phyloP scores from a whole-genome alignment of 2,329 filamentous ascomycete genomes.

The Neodidymelliopsis sp. region DNA sequence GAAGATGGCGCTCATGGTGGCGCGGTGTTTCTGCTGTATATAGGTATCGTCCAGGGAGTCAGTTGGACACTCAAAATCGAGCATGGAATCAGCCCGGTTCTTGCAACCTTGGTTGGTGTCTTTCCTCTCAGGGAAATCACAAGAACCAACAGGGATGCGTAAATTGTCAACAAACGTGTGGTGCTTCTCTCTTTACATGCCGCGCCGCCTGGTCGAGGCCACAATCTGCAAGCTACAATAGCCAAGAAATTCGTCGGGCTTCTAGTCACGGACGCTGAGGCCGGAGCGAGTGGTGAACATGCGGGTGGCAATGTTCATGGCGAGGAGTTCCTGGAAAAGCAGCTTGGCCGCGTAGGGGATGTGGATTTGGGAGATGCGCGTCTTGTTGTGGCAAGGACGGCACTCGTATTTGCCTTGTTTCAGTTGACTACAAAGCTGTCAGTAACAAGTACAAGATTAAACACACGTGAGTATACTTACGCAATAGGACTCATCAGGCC shows the following conservation, averaged over 20 bases:
- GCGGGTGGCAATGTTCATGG: slow-evolving; percentile 97
- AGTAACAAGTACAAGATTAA: slow-evolving; percentile 13
- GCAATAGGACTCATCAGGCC: slow-evolving; percentile 99
- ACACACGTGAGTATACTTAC: slow-evolving; percentile 66
- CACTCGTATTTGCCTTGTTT: slow-evolving; percentile 97
- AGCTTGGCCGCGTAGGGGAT: slow-evolving; percentile 98
- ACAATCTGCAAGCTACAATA: background rate
- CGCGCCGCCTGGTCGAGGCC: too few relatives aligned
- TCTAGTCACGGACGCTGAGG: slow-evolving; percentile 67
- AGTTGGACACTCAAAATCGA: too few relatives aligned
- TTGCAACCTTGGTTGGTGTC: too few relatives aligned
- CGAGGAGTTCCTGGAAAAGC: slow-evolving; percentile 95
- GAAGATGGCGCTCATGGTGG: too few relatives aligned
- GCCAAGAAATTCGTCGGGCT: background rate
- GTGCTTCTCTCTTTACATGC: too few relatives aligned
- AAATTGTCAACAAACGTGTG: too few relatives aligned
- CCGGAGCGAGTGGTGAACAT: slow-evolving; percentile 93
- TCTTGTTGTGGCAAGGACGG: slow-evolving; percentile 98
- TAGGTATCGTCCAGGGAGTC: too few relatives aligned
- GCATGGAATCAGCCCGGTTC: too few relatives aligned
- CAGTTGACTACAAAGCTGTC: slow-evolving; percentile 70
- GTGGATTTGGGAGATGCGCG: slow-evolving; percentile 95
- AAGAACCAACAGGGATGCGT: too few relatives aligned
- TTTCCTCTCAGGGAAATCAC: too few relatives aligned
- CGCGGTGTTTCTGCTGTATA: too few relatives aligned